A percentile compares a stretch with the other conserved stretches of the same genome.
Evolutionary conservation across 495 filamentous ascomycete genomes (phyloP).

Genomic region (Cryomyces minteri): DNA sequence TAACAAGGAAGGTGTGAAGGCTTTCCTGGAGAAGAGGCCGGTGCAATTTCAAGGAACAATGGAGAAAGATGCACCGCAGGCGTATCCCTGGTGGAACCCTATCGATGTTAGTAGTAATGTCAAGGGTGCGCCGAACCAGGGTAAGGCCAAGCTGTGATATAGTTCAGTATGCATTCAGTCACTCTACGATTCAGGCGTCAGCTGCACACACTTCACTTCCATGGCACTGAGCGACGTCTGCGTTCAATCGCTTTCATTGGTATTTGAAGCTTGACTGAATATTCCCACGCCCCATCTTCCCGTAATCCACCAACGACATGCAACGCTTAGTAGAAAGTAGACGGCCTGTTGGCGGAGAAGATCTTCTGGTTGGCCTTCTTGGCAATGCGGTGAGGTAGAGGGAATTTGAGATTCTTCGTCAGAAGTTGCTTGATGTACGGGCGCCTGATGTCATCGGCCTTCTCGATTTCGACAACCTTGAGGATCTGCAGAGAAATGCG

Average conservation of each 20-base stretch:
- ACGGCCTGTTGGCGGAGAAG: conserved; percentile 77
- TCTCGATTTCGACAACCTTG: conserved; percentile 91
- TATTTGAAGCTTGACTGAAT: too few species aligned
- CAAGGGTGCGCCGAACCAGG: conserved; percentile 6
- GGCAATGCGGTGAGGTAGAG: conserved; percentile 85
- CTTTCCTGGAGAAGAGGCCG: conserved; percentile 24
- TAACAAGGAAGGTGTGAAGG: conserved; percentile 22
- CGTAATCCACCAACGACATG: not conserved
- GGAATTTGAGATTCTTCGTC: conserved; percentile 89
- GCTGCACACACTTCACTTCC: too few species aligned
- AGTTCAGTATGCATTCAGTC: too few species aligned
- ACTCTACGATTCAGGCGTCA: too few species aligned
- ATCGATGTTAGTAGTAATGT: conserved; percentile 13
- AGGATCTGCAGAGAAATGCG: conserved; percentile 49
- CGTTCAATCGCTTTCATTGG: too few species aligned
- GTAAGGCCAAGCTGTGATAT: conserved; percentile 16
- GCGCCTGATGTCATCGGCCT: conserved; percentile 79
- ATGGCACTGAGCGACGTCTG: too few species aligned
- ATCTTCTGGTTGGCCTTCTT: conserved; percentile 67
- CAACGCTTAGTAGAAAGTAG: conserved; percentile 47
- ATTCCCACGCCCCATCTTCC: too few species aligned
- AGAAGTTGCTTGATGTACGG: conserved; percentile 98
- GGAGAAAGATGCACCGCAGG: conserved; percentile 23
- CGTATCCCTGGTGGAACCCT: conserved; percentile 31
- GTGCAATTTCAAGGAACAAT: conserved; percentile 33